Conservation (phyloP, 208 protist species). For the Balamuthia mandrillaris region DNA sequence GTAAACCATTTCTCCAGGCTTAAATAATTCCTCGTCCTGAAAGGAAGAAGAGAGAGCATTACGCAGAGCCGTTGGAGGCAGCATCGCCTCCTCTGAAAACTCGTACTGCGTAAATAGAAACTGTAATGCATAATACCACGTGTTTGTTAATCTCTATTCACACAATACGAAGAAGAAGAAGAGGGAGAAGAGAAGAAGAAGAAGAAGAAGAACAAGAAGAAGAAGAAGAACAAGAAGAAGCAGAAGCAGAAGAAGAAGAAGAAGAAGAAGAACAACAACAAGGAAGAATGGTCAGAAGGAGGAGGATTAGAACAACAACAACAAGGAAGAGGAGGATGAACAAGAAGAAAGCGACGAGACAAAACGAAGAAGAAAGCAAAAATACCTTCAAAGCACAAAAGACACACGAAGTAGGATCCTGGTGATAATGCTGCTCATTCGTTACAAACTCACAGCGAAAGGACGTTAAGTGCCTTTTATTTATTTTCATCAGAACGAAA, state of each 20-base stretch:
- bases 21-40: not conserved
- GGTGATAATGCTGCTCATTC: not conserved
- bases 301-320: too few species aligned
- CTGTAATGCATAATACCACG: not conserved
- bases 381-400: conserved; percentile 23
- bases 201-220: not conserved
- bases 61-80: not conserved
- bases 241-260: too few species aligned
- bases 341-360: too few species aligned
- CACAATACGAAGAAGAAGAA: not conserved
- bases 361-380: not conserved
- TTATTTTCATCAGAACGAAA: too few species aligned
- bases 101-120: not conserved
- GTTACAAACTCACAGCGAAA: conserved; percentile 26
- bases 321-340: too few species aligned
- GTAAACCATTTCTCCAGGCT: conserved; percentile 36
- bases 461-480: too few species aligned
- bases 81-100: conserved; percentile 9
- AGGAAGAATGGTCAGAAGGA: not conserved
- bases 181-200: not conserved
- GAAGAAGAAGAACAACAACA: not conserved
- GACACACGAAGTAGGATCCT: not conserved
- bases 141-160: too few species aligned
- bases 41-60: not conserved
- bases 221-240: too few species aligned